These are phyloP conservation scores for Delitschia confertaspora DNA, from an alignment of 495 filamentous ascomycete genomes.

Conservation along the genomic window DNA sequence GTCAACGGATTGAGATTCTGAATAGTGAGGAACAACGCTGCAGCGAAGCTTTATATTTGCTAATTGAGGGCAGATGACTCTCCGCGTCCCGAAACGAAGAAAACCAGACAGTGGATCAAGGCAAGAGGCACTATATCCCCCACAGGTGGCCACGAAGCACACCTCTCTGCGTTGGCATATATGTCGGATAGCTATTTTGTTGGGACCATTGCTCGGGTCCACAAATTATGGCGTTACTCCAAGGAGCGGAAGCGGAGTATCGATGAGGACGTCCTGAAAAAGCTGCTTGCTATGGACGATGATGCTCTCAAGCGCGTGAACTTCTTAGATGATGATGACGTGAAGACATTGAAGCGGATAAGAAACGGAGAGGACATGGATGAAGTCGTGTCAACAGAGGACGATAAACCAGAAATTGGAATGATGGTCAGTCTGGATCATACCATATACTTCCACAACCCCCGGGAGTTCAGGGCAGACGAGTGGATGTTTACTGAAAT, in stretches of 20 bases:
- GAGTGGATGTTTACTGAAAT: constrained; percentile 93
- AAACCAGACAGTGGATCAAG: constrained; percentile 68
- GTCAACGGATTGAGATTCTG: constrained; percentile 44
- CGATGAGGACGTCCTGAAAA: constrained; percentile 27
- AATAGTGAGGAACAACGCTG: constrained; percentile 29
- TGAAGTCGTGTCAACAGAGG: too few relatives aligned
- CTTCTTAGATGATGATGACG: constrained; percentile 16
- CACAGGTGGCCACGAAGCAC: constrained; percentile 51
- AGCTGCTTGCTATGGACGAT: constrained; percentile 27
- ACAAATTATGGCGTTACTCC: constrained; percentile 49
- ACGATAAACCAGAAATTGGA: constrained; percentile 49
- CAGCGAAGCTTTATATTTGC: background rate
- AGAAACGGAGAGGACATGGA: constrained; percentile 16
- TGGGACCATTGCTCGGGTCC: constrained; percentile 70
- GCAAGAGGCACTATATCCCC: constrained; percentile 63
- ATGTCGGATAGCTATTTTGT: constrained; percentile 89
- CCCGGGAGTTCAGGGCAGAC: constrained; percentile 67
- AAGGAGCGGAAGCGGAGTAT: constrained; percentile 30
- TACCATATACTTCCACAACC: constrained; percentile 90
- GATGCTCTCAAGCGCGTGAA: constrained; percentile 21
- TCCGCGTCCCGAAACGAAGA: constrained; percentile 43
- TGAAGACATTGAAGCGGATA: constrained; percentile 12
- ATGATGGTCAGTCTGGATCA: constrained; percentile 98
- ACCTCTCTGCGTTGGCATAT: constrained; percentile 82
- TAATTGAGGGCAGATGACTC: constrained; percentile 28